A percentile compares a stretch with the other conserved stretches of the same genome.
Conservation (phyloP, 1,284 basidiomycete genomes). For the Fistulinella cinereoalba region DNA sequence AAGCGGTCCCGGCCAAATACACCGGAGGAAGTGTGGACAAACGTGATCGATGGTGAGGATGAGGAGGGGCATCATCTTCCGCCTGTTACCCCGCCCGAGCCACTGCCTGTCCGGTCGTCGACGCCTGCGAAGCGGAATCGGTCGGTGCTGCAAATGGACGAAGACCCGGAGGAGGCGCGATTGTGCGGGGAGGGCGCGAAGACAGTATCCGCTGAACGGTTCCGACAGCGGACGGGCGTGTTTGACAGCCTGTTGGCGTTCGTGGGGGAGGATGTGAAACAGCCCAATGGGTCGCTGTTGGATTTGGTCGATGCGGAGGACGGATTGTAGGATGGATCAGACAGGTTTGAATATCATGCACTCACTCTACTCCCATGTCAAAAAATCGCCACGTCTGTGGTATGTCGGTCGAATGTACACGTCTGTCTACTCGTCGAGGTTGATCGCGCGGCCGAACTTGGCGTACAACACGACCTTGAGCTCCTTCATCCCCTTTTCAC, state of each 20-base stretch:
- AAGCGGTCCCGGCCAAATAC: conserved; percentile 40
- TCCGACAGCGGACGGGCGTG: conserved; percentile 59
- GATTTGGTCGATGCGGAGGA: conserved; percentile 48
- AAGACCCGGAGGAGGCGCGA: conserved; percentile 37
- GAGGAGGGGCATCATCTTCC: conserved; percentile 8
- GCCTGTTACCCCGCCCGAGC: neutral
- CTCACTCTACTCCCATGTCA: no score
- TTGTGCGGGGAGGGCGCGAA: conserved; percentile 16
- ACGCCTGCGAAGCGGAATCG: conserved; percentile 17
- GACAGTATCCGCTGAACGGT: conserved; percentile 38
- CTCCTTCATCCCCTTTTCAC: conserved; percentile 84
- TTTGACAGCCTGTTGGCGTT: conserved; percentile 67
- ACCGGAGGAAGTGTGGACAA: conserved; percentile 33
- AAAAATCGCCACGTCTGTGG: no score
- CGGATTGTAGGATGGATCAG: conserved; percentile 20
- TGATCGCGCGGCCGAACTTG: conserved; percentile 93
- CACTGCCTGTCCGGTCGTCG: neutral
- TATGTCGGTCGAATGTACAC: conserved; percentile 2
- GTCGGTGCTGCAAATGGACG: conserved; percentile 31
- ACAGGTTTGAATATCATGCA: neutral
- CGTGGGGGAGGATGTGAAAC: conserved; percentile 58
- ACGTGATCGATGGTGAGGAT: conserved; percentile 29
- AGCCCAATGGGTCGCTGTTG: conserved; percentile 57
- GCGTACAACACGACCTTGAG: conserved; percentile 88
- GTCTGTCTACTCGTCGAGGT: conserved; percentile 68